Base-by-base conservation (phyloP, 2,329 filamentous ascomycete species). In the Cercospora sp. region DNA sequence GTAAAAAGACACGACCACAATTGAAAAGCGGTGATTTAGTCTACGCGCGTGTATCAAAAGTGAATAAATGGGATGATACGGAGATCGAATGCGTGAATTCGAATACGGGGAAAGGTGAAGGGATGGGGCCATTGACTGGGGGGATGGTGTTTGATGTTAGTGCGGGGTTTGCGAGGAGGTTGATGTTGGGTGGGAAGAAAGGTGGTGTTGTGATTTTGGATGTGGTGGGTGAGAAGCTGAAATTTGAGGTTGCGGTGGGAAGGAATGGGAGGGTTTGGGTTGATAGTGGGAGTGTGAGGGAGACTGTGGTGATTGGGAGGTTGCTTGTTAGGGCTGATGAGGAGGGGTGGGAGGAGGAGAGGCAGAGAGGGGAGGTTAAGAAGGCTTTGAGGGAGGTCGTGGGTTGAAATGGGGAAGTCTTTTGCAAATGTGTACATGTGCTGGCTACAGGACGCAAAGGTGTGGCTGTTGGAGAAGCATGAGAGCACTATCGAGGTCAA, bases 181-280 rank as follows among this genome's bases (percentile, higher is more conserved):
- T 96, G 70, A 85, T 97, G 80, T 72, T 81, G 82, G 72, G 81
- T 10, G 78, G 86, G 87, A 60, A 87, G 87, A 75, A 75, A 74
- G 90, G 89, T 16, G 87, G 87, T 23, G 80, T 97, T 7, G 86
- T 89, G 3, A 85, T 97, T 28, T 80, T 98, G 66, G 92, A 96
- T 70, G 91, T 93, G 76, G 81, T 98, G 13, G 94, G 90, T 3
- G 89, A 89, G 67, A 94, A 92, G 64, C 80, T 97, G 13, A 89
- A 91, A 20, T 99, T 98, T 78, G 95, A 99, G 83, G 91, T 96
- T 68, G 94, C 94, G 0, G 91, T 97, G 8, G 95, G 95, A 18
- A 88, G 93, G 76, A 99, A 99, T 79, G 95, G 95, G 48, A 90
- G 88, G 78, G 87, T 98, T 23, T 98, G 95, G 93, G 91, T 98